Evolutionary conservation across 1,284 basidiomycete species (phyloP).

Genomic region (Psilocybe mexicana): DNA sequence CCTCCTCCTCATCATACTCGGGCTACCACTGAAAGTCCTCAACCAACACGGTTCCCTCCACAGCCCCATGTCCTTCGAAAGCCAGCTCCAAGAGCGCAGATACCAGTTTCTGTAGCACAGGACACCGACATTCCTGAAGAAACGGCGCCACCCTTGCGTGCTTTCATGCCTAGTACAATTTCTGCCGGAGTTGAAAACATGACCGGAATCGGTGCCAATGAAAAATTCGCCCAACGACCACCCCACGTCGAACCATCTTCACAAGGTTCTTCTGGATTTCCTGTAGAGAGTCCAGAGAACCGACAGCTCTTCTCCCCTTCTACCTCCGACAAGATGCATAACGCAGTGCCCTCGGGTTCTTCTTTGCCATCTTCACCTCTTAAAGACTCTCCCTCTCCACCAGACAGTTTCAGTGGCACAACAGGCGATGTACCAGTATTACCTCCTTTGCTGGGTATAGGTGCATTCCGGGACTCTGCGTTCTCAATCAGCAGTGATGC

Average conservation of each 20-base stretch:
- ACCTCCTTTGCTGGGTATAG: conserved; percentile 41
- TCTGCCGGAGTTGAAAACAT: conserved; percentile 53
- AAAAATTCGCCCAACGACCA: conserved; percentile 34
- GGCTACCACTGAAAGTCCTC: conserved; percentile 30
- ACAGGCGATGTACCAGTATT: conserved; percentile 8
- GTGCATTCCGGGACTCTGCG: conserved; percentile 55
- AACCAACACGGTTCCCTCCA: conserved; percentile 10
- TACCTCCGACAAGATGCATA: conserved; percentile 27
- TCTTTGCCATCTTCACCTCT: conserved; percentile 22
- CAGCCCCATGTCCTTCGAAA: conserved; percentile 46
- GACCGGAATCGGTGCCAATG: conserved; percentile 63
- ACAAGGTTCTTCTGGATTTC: conserved; percentile 15
- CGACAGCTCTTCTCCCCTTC: conserved; percentile 20
- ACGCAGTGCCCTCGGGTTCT: conserved; percentile 27
- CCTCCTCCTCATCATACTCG: conserved; percentile 27
- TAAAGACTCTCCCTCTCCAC: conserved; percentile 10
- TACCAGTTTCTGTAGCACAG: conserved; percentile 58
- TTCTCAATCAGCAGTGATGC: conserved; percentile 47
- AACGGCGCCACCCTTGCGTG: conserved; percentile 29
- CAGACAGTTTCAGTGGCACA: neutral
- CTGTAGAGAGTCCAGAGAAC: conserved; percentile 9
- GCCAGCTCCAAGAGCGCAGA: conserved; percentile 58
- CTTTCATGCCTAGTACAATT: conserved; percentile 51
- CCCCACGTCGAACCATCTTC: conserved; percentile 24
- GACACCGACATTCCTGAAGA: conserved; percentile 37